Conservation (phyloP, 2,329 filamentous ascomycete species). For the Trichoderma sp. region DNA sequence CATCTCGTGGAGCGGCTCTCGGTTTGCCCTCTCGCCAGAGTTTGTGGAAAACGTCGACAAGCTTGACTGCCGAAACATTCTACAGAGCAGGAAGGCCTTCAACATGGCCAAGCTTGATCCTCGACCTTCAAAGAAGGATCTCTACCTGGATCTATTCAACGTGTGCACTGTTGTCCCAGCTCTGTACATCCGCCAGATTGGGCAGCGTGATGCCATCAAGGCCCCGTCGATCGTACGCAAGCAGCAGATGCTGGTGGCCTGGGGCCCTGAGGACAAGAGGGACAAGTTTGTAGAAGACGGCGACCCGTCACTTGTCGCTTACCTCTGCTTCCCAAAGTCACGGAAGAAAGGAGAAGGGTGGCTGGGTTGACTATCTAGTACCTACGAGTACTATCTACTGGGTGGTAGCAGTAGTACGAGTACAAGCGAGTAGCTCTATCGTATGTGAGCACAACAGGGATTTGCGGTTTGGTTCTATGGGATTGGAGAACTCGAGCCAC, state of each 20-base stretch:
- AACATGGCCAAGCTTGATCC: constrained; percentile 34
- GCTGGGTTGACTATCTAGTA: neutral
- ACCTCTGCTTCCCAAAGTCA: constrained; percentile 27
- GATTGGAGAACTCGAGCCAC: neutral
- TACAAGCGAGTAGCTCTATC: neutral
- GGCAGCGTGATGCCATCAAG: constrained; percentile 35
- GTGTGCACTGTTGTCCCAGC: constrained; percentile 38
- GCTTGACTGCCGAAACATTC: constrained; percentile 38
- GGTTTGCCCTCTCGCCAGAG: constrained; percentile 30
- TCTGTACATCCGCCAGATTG: constrained; percentile 38
- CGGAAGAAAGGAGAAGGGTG: constrained; percentile 14
- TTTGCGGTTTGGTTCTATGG: neutral
- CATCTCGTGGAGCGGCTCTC: constrained; percentile 28
- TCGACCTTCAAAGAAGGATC: constrained; percentile 31
- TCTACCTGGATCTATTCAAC: constrained; percentile 33
- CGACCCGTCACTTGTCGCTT: constrained; percentile 32
- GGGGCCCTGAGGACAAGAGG: constrained; percentile 36
- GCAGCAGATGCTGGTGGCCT: constrained; percentile 41
- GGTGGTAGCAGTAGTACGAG: neutral
- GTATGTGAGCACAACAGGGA: neutral
- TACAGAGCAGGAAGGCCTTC: constrained; percentile 39
- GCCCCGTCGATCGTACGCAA: constrained; percentile 36
- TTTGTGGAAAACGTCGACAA: constrained; percentile 33
- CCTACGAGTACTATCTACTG: neutral
- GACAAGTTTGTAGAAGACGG: constrained; percentile 29